phyloP scores from a whole-genome alignment of 2,329 filamentous ascomycete genomes.

The Stachybotrys chlorohalonatus region DNA sequence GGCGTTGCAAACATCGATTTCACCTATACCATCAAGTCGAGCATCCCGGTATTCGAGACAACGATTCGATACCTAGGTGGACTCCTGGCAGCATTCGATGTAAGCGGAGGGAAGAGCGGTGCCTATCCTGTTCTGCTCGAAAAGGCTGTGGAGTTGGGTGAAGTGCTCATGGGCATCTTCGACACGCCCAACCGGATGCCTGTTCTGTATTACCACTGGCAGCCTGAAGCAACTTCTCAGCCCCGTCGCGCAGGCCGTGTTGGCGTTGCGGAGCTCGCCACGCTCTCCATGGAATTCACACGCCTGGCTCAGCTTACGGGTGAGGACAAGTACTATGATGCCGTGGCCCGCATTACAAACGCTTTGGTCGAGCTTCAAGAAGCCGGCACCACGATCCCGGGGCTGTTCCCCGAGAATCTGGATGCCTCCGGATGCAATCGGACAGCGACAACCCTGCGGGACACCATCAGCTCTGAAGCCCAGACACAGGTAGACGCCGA shows the following conservation, averaged over 20 bases:
- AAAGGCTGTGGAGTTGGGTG: conserved; percentile 71
- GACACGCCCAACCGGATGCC: conserved; percentile 95
- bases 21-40: conserved; percentile 53
- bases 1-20: conserved; percentile 73
- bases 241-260: conserved; percentile 53
- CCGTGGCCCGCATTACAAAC: conserved; percentile 76
- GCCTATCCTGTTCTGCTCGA: conserved; percentile 59
- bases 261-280: conserved; percentile 65
- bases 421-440: conserved; percentile 73
- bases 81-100: conserved; percentile 75
- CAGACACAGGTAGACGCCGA: conserved; percentile 25
- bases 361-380: conserved; percentile 69
- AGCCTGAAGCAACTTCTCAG: conserved; percentile 52
- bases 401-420: conserved; percentile 70
- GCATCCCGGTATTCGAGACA: conserved; percentile 89
- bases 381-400: conserved; percentile 57
- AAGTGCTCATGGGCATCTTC: conserved; percentile 73
- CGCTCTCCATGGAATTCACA: conserved; percentile 81
- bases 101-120: conserved; percentile 53
- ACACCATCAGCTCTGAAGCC: conserved; percentile 22
- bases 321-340: conserved; percentile 80
- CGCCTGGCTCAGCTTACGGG: conserved; percentile 78
- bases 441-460: conserved; percentile 27
- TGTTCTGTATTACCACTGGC: conserved; percentile 70
- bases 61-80: conserved; percentile 88